Base-by-base conservation (phyloP, 2,329 filamentous ascomycete genomes). In the Chaetomiaceae sp. region DNA sequence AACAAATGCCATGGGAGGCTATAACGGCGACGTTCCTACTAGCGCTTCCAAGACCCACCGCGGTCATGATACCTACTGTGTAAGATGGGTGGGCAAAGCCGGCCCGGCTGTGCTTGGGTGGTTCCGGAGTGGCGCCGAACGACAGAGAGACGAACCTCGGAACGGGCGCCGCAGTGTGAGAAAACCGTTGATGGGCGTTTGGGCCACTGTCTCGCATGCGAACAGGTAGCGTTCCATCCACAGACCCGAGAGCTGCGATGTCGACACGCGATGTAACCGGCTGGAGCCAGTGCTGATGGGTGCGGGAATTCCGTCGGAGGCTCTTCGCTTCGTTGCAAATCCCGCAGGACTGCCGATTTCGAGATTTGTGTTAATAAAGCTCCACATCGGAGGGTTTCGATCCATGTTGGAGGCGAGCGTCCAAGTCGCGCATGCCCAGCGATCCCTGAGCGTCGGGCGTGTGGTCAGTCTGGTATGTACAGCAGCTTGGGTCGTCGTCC, bases 181-280 rank as follows among this genome's bases (percentile, higher is more conserved):
- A 14, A 23, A 13, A 47, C 30, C 34, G 43, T 34, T 20, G 36
- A 32, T 43, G 32, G 21, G 37, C 20, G 16, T 30, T 27, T 11
- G 9, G 37, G 21, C 21, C 43, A 29, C 50, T 42, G 27, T 47
- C 23, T 36, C 29, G 13, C 37, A 37, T 53, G 50, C 37, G 43
- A 42, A 21, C 29, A 23, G 14, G 14, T 29, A 49, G 27, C 34
- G 40, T 63, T 56, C 58, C 64, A 57, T 64, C 61, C 47, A 58
- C 58, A 59, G 54, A 56, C 59, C 60, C 59, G 53, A 55, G 30
- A 53, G 37, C 57, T 54, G 59, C 51, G 57, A 62, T 62, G 60
- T 58, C 53, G 42, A 55, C 56, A 61, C 58, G 61, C 61, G 59
- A 63, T 64, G 61, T 60, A 63, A 64, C 62, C n/a, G 41, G 49